These are phyloP conservation scores for Pinus tabuliformis DNA, from an alignment of 75 land plant genomes.

Conservation along the genomic window DNA sequence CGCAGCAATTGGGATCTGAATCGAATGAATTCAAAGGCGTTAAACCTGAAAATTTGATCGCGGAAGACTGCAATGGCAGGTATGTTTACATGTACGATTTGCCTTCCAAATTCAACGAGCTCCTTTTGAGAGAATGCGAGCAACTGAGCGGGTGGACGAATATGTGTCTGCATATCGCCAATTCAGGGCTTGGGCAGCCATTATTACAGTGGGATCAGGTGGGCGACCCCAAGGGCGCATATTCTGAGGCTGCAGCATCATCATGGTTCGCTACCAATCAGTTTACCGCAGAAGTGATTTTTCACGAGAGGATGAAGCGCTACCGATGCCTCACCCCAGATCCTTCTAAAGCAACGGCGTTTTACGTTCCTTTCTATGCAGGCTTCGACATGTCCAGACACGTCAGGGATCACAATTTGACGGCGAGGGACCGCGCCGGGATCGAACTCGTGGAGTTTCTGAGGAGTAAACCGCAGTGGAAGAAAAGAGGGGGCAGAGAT, in stretches of 20 bases:
- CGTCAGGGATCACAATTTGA: conserved; percentile 21
- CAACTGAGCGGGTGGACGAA: conserved; percentile 52
- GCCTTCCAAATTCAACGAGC: conserved; percentile 58
- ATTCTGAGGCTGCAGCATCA: not conserved
- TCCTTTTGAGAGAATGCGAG: conserved; percentile 39
- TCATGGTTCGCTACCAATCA: conserved; percentile 64
- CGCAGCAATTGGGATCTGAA: too few species aligned
- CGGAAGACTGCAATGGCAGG: not conserved
- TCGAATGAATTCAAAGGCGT: too few species aligned
- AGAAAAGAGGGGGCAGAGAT: conserved; percentile 37
- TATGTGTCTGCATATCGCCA: conserved; percentile 68
- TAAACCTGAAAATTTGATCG: too few species aligned
- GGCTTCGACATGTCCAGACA: conserved; percentile 57
- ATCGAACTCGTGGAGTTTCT: conserved; percentile 27
- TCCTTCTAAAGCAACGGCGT: conserved; percentile 35
- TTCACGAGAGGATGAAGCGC: conserved; percentile 53
- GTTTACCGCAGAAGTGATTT: conserved; percentile 56
- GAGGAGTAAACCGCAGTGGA: conserved; percentile 29
- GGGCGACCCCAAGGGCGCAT: too few species aligned
- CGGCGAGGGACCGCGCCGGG: conserved; percentile 32
- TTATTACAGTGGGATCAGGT: too few species aligned
- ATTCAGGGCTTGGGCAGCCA: conserved; percentile 59
- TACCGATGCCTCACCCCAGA: conserved; percentile 66
- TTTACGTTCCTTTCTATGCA: conserved; percentile 77
- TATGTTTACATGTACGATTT: conserved; percentile 57